phyloP scores from a whole-genome alignment of 2,329 filamentous ascomycete genomes.

The Lojkania enalia region DNA sequence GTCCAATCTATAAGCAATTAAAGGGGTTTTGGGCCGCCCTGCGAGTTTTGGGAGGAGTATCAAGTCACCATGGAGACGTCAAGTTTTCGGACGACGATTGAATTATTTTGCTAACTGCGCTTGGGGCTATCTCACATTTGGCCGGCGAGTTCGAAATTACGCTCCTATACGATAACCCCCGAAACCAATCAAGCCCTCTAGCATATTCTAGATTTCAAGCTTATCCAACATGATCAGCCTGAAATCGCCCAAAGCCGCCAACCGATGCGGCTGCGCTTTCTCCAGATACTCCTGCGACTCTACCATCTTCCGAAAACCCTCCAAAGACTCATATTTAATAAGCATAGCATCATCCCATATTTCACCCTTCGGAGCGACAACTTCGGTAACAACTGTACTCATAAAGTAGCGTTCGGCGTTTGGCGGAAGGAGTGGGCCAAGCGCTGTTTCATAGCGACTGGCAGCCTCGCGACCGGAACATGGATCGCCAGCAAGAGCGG shows the following conservation, averaged over 20 bases:
- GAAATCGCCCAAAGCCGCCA: conserved; percentile 17
- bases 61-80: too few species aligned
- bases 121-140: too few species aligned
- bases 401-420: conserved; percentile 7
- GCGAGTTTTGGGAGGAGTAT: too few species aligned
- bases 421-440: conserved; percentile 11
- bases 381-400: not conserved
- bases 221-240: conserved; percentile 17
- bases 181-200: too few species aligned
- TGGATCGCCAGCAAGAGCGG: conserved; percentile 7
- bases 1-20: too few species aligned
- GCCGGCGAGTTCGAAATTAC: too few species aligned
- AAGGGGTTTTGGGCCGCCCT: too few species aligned
- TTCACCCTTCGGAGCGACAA: conserved; percentile 6
- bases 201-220: too few species aligned
- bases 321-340: conserved; percentile 12
- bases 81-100: too few species aligned
- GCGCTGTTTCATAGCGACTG: conserved; percentile 12
- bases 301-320: conserved; percentile 19
- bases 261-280: conserved; percentile 11
- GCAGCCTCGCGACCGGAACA: conserved; percentile 21
- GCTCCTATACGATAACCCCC: too few species aligned
- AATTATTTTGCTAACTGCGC: too few species aligned
- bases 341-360: conserved; percentile 16
- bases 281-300: conserved; percentile 13